Conservation (phyloP, 1,139 yeast genomes). For the Casaregolazyma lundiana region DNA sequence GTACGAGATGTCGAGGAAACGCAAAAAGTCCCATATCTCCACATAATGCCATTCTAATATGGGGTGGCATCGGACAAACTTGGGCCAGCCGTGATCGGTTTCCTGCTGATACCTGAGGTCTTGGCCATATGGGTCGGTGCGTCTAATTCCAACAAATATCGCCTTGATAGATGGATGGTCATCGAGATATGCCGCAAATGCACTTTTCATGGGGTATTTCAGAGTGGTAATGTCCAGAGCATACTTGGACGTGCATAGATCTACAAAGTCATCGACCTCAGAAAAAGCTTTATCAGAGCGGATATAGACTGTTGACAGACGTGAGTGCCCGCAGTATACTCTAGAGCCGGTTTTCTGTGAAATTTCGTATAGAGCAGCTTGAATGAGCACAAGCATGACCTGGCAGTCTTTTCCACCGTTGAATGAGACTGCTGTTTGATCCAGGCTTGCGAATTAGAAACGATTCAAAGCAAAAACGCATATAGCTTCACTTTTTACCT, state of each 20-base stretch:
- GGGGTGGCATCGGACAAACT: slow-evolving; percentile 72
- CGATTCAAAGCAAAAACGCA: neutral
- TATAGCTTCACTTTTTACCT: neutral
- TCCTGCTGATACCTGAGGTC: slow-evolving; percentile 50
- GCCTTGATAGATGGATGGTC: slow-evolving; percentile 49
- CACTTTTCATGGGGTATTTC: slow-evolving; percentile 50
- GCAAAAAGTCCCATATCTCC: slow-evolving; percentile 69
- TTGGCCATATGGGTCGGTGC: slow-evolving; percentile 73
- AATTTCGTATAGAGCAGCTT: slow-evolving; percentile 49
- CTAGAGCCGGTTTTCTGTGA: neutral
- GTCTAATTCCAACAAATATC: slow-evolving; percentile 75
- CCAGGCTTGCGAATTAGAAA: slow-evolving; percentile 30
- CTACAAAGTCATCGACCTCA: slow-evolving; percentile 48
- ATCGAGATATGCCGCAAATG: slow-evolving; percentile 55
- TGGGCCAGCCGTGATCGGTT: slow-evolving; percentile 90
- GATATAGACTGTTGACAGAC: slow-evolving; percentile 56
- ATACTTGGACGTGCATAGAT: slow-evolving; percentile 31
- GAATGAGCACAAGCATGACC: slow-evolving; percentile 66
- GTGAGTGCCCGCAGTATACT: slow-evolving; percentile 23
- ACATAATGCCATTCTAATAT: slow-evolving; percentile 75
- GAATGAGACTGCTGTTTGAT: slow-evolving; percentile 68
- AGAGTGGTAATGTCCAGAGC: slow-evolving; percentile 31
- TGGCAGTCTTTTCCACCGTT: slow-evolving; percentile 92
- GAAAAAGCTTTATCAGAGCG: slow-evolving; percentile 64
- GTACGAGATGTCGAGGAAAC: slow-evolving; percentile 50